These are phyloP conservation scores for Spizellomyces punctatus DNA, from an alignment of 192 early-diverging fungal genomes.

Conservation along the genomic window DNA sequence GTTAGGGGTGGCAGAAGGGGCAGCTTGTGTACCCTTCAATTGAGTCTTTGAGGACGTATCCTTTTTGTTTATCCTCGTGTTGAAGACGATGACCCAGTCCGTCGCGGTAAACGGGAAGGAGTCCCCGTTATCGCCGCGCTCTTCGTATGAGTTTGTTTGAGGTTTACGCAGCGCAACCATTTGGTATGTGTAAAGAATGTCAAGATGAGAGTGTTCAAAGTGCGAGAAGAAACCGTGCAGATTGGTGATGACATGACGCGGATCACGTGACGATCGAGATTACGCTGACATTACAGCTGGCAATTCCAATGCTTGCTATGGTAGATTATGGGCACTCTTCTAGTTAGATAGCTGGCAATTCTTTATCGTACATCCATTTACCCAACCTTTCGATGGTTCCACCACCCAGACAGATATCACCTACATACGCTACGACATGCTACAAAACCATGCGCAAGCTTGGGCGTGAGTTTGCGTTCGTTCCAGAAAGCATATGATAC, in stretches of 20 bases:
- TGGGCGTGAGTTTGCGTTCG: neutral
- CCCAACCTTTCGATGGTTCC: constrained; percentile 34
- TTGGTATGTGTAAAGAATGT: no score
- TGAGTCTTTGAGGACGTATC: neutral
- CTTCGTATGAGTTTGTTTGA: neutral
- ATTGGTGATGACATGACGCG: no score
- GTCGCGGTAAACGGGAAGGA: constrained; percentile 9
- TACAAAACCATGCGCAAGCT: neutral
- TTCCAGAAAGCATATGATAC: constrained; percentile 49
- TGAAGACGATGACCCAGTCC: constrained; percentile 39
- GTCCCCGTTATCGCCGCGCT: neutral
- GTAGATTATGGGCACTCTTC: neutral
- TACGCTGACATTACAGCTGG: no score
- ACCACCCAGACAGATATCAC: constrained; percentile 68
- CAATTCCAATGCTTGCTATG: no score
- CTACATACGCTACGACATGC: constrained; percentile 56
- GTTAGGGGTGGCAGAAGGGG: neutral
- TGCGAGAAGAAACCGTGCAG: no score
- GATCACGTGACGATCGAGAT: no score
- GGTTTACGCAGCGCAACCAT: no score
- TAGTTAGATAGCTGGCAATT: neutral
- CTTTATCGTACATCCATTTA: neutral
- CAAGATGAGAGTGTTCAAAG: no score
- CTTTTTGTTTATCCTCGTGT: constrained; percentile 6
- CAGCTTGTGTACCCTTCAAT: neutral